Conservation (phyloP, 2,329 filamentous ascomycete genomes). For the Talaromyces sp. region DNA sequence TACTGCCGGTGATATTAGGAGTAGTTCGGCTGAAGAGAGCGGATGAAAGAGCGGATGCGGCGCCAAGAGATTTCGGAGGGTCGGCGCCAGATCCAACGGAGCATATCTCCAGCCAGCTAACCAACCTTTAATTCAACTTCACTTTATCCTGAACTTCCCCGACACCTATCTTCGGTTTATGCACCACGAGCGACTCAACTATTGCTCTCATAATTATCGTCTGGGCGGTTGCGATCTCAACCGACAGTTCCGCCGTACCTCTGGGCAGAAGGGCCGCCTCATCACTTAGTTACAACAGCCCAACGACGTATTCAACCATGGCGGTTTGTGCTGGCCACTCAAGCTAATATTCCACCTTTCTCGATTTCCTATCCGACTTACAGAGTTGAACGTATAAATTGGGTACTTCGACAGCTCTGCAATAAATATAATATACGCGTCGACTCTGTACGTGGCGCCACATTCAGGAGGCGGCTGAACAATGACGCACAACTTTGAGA, state of each 20-base stretch:
- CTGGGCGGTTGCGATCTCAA: not conserved
- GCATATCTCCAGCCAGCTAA: slow-evolving; percentile 8
- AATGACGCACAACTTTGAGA: slow-evolving; percentile 74
- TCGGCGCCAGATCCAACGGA: not conserved
- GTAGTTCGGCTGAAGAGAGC: not conserved
- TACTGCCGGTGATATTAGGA: too few relatives aligned
- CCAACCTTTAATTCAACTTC: slow-evolving; percentile 2
- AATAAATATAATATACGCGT: slow-evolving; percentile 1
- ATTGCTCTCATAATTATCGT: not conserved
- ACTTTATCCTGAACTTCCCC: not conserved
- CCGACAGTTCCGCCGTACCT: slow-evolving; percentile 7
- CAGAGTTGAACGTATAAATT: not conserved
- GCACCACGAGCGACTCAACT: not conserved
- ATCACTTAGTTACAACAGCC: slow-evolving; percentile 6
- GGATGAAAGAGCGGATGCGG: not conserved
- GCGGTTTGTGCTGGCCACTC: slow-evolving; percentile 9
- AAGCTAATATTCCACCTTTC: slow-evolving; percentile 1
- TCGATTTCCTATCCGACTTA: not conserved
- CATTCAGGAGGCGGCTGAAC: slow-evolving; percentile 20
- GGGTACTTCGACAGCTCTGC: not conserved
- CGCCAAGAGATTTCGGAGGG: slow-evolving; percentile 10
- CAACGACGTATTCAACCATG: slow-evolving; percentile 13
- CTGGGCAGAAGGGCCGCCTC: slow-evolving; percentile 10
- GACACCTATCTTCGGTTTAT: not conserved
- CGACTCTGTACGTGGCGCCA: slow-evolving; percentile 7